Evolutionary conservation across 176 grass and related monocot species (phyloP).

Genomic region (Oryza meridionalis): DNA sequence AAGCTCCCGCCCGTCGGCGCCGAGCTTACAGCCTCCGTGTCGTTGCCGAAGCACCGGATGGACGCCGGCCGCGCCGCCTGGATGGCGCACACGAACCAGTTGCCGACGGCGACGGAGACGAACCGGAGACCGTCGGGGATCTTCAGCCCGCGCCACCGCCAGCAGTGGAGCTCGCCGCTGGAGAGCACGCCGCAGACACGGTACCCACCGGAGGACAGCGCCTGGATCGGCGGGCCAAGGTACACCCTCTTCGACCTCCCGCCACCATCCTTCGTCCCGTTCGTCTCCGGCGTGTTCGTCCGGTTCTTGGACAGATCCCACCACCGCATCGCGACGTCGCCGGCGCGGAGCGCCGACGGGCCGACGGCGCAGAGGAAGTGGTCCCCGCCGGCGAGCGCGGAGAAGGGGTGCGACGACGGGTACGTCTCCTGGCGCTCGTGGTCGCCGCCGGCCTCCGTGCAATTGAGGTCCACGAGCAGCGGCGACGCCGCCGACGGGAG

Average conservation of each 20-base stretch:
- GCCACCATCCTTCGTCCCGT: neutral
- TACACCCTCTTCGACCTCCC: constrained; percentile 62
- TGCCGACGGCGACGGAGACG: constrained; percentile 41
- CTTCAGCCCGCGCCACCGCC: constrained; percentile 69
- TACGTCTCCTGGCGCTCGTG: constrained; percentile 47
- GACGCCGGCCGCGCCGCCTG: neutral
- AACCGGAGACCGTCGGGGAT: constrained; percentile 29
- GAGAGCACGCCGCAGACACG: constrained; percentile 72
- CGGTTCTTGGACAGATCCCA: constrained; percentile 58
- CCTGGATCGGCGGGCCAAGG: constrained; percentile 55
- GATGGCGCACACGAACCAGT: constrained; percentile 76
- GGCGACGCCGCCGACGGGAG: constrained; percentile 36
- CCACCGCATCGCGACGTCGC: constrained; percentile 72
- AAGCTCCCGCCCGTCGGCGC: constrained; percentile 45
- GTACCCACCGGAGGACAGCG: constrained; percentile 60
- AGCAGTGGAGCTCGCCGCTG: constrained; percentile 64
- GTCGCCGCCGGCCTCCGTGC: constrained; percentile 50
- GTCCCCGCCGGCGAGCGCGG: constrained; percentile 68
- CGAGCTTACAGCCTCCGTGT: constrained; percentile 35
- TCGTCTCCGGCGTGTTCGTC: neutral
- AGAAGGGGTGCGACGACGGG: constrained; percentile 58
- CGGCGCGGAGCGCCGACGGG: neutral
- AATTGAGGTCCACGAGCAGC: constrained; percentile 63
- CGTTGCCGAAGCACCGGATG: constrained; percentile 74
- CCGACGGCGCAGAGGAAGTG: constrained; percentile 79